These are phyloP conservation scores for Psilocybe subaeruginosa DNA, from an alignment of 768 basidiomycete species.

Conservation along the genomic window DNA sequence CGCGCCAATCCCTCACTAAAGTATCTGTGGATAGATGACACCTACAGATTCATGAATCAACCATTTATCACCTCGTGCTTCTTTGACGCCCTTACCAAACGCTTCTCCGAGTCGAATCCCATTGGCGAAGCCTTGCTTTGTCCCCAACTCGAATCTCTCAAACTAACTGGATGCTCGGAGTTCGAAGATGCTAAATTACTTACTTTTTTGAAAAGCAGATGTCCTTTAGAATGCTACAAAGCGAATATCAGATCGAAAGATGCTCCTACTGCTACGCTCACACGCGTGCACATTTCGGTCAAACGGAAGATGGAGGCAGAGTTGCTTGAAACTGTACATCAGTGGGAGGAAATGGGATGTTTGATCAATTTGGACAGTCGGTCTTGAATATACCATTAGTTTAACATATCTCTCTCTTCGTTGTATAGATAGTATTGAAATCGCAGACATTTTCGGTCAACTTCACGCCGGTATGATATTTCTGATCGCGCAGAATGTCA, in stretches of 20 bases:
- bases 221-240: background rate
- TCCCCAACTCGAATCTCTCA: conserved; percentile 6
- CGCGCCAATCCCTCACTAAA: conserved; percentile 6
- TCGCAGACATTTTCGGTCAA: background rate
- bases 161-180: conserved; percentile 4
- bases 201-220: conserved; percentile 5
- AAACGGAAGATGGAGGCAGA: background rate
- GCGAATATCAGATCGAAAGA: too few species aligned
- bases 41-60: conserved; percentile 3
- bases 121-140: background rate
- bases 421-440: too few species aligned
- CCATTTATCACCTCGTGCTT: conserved; percentile 10
- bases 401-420: too few species aligned
- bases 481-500: background rate
- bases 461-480: background rate
- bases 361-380: background rate
- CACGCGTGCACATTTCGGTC: conserved; percentile 3
- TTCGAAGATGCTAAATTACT: conserved; percentile 5
- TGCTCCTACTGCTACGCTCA: background rate
- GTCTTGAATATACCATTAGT: too few species aligned
- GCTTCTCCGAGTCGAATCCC: background rate
- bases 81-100: conserved; percentile 13
- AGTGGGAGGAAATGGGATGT: background rate
- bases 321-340: background rate
- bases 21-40: conserved; percentile 15